Evolutionary conservation across 202 grass and related monocot species (phyloP), one percentile per base, ranked within the genome.

Genomic region (Eragrostis tef): DNA sequence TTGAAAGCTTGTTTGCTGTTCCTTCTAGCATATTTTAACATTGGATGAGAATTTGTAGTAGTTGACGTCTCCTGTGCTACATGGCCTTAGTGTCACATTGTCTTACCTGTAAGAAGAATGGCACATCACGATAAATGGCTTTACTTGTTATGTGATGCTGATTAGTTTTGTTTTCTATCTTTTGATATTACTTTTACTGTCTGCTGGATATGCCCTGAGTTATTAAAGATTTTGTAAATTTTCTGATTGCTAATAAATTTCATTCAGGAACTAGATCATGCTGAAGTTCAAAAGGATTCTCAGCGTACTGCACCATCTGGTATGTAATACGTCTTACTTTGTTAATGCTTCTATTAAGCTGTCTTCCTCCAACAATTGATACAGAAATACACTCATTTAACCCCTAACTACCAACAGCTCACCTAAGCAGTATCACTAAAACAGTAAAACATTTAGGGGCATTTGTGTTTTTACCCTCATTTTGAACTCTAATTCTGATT

Each of bases 251-350:
- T 80, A 29, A 25, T 3, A 77, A 91, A 68, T 27, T 69, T 14
- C 74, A 42, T 24, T 62, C 87, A 97, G 91, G 90, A 86, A 73
- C 41, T 77, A 61, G 67, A 62, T 58, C 75, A 61, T 79, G 78
- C 67, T 81, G 88, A 89, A 77, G 86, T 82, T 54, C 83, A 84
- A 70, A 91, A 86, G 77, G 87, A 87, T 70, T 89, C 80, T 59
- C 88, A 88, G 52, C 75, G 91, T 65, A 31, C 80, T 72, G 70
- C 83, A 79, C 72, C 68, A 76, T 81, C 85, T 81, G 70, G 76
- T 83, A 77, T 43, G 46, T 25, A 6, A 68, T 29, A n/a, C n/a
- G 13, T 62, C 19, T 16, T 15, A 51, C 34, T 6, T 39, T 57
- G 21, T 68, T 68, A 39, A 39, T 39, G 34, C 34, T 39, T 39